phyloP scores from a whole-genome alignment of 768 basidiomycete species.

The Suillus ampliporus region DNA sequence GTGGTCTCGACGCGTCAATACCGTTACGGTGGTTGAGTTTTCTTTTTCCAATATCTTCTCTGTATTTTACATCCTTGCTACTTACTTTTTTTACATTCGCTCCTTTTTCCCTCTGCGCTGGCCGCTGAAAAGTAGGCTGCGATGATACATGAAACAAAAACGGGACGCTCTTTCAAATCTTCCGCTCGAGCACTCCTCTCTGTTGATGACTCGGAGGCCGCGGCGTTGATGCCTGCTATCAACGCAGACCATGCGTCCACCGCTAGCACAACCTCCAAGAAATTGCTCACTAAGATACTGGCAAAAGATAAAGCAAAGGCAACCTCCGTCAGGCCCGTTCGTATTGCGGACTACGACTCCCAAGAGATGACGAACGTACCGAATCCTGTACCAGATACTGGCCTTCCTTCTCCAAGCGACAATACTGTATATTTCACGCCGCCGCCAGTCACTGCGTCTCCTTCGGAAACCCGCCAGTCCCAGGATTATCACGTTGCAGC shows the following conservation, averaged over 20 bases:
- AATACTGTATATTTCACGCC: slow-evolving; percentile 14
- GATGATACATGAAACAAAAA: slow-evolving; percentile 20
- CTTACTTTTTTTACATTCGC: slow-evolving; percentile 18
- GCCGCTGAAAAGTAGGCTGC: slow-evolving; percentile 25
- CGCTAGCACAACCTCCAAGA: not conserved
- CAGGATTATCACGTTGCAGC: slow-evolving; percentile 16
- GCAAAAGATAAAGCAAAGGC: slow-evolving; percentile 5
- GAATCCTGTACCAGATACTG: slow-evolving; percentile 38
- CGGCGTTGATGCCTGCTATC: slow-evolving; percentile 16
- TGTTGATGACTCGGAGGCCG: slow-evolving; percentile 30
- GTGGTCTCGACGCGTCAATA: slow-evolving; percentile 31
- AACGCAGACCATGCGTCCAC: not conserved
- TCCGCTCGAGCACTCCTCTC: slow-evolving; percentile 14
- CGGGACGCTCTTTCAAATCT: not conserved
- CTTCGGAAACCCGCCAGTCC: slow-evolving; percentile 19
- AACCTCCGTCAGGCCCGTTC: not conserved
- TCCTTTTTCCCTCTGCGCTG: slow-evolving; percentile 32
- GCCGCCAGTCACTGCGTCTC: slow-evolving; percentile 32
- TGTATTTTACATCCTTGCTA: slow-evolving; percentile 14
- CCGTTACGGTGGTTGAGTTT: slow-evolving; percentile 23
- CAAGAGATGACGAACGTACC: slow-evolving; percentile 37
- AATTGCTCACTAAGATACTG: not conserved
- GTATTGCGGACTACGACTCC: slow-evolving; percentile 26
- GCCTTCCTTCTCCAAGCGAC: slow-evolving; percentile 31
- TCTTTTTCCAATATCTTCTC: slow-evolving; percentile 8